Conservation (phyloP, 371 early-diverging fungal genomes). For the Globomyces sp. region DNA sequence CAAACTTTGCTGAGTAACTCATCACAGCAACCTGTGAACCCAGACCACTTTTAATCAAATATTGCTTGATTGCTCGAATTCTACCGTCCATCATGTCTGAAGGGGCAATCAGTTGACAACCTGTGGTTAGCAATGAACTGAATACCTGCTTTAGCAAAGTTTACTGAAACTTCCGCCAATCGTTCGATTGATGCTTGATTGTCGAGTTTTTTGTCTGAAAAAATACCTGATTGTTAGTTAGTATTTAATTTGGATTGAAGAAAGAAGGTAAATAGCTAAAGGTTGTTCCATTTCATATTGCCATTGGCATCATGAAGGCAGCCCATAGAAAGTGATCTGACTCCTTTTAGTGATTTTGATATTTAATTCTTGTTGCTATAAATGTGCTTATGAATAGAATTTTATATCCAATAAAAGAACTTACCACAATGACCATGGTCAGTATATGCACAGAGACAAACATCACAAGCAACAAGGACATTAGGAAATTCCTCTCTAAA, state of each 20-base stretch:
- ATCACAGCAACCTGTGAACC: conserved; percentile 78
- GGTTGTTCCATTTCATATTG: no score
- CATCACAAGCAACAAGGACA: conserved; percentile 87
- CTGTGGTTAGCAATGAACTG: conserved; percentile 14
- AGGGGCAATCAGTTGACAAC: conserved; percentile 82
- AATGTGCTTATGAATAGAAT: conserved; percentile 3
- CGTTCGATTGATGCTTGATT: conserved; percentile 75
- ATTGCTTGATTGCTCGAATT: conserved; percentile 82
- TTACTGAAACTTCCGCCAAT: conserved; percentile 80
- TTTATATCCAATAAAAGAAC: conserved; percentile 13
- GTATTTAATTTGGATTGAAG: no score
- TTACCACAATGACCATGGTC: conserved; percentile 92
- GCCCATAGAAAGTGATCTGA: no score
- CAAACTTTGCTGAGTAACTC: conserved; percentile 94
- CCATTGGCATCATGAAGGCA: no score
- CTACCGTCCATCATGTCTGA: conserved; percentile 99
- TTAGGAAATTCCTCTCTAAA: conserved; percentile 76
- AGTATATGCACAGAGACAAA: conserved; percentile 97
- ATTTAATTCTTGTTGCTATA: background rate
- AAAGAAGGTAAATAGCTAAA: no score
- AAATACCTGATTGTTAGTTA: conserved; percentile 34
- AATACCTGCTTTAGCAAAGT: conserved; percentile 75
- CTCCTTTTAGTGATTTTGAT: no score
- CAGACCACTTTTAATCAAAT: conserved; percentile 66
- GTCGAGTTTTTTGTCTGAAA: conserved; percentile 78